A percentile compares a stretch with the other conserved stretches of the same genome.
phyloP scores from a whole-genome alignment of 148 eudicot genomes.

The Chenopodium quinoa region DNA sequence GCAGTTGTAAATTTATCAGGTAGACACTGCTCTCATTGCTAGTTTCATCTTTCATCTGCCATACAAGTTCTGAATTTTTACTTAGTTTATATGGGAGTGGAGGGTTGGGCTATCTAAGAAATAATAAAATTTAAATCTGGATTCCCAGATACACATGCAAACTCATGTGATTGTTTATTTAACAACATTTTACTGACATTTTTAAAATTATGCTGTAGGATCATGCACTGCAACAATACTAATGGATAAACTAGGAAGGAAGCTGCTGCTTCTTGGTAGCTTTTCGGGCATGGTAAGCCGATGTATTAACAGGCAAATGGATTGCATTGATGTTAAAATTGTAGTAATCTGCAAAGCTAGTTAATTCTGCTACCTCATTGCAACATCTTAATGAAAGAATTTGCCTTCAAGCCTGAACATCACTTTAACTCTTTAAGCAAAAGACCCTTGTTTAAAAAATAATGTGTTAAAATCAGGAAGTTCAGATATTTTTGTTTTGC shows the following conservation, averaged over 20 bases:
- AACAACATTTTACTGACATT: not conserved
- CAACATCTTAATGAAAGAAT: slow-evolving; percentile 3
- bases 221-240: slow-evolving; percentile 66
- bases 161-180: not conserved
- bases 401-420: not conserved
- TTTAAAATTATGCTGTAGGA: slow-evolving; percentile 39
- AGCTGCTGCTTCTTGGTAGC: slow-evolving; percentile 76
- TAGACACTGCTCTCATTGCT: not conserved
- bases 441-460: not conserved
- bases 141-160: not conserved
- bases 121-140: not conserved
- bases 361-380: not conserved
- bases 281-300: slow-evolving; percentile 73
- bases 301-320: not conserved
- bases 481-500: not conserved
- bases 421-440: not conserved
- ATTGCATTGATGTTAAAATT: not conserved
- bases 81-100: not conserved
- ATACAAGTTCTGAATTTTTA: not conserved
- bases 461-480: not conserved
- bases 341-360: not conserved
- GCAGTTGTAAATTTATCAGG: slow-evolving; percentile 78
- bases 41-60: slow-evolving; percentile 1
- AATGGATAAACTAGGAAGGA: slow-evolving; percentile 91
- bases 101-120: not conserved